Percentiles rank a stretch among this genome's conserved stretches.
These are phyloP conservation scores for Neurospora sp. DNA, from an alignment of 495 filamentous ascomycete species.

Conservation along the genomic window DNA sequence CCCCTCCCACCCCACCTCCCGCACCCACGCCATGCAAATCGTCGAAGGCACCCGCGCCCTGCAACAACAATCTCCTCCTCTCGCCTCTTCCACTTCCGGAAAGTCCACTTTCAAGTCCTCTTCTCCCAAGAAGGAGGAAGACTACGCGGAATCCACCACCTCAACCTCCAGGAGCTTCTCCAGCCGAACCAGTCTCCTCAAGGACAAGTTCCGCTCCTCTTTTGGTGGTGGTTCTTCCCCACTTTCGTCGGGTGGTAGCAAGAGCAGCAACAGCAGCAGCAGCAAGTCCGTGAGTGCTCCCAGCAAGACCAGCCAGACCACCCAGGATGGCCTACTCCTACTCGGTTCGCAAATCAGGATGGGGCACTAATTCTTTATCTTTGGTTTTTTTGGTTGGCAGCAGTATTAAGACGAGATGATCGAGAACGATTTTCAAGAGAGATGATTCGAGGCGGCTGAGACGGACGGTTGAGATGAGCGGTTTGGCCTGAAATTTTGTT, in stretches of 20 bases:
- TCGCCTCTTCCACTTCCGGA: background rate
- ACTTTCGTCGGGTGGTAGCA: background rate
- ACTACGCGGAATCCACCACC: slow-evolving; percentile 6
- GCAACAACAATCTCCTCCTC: background rate
- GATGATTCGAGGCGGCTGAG: background rate
- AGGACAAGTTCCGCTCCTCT: slow-evolving; percentile 5
- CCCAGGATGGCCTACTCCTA: background rate
- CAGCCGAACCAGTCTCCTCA: slow-evolving; percentile 12
- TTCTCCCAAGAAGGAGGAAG: background rate
- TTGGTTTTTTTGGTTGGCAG: background rate
- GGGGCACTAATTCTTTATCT: background rate
- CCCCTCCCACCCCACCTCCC: background rate
- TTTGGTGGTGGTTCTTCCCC: background rate
- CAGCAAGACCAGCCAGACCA: background rate
- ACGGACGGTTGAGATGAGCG: background rate
- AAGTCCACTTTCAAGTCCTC: background rate
- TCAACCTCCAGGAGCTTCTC: slow-evolving; percentile 8
- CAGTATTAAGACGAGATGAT: background rate
- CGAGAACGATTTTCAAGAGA: too few species aligned
- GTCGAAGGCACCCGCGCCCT: background rate
- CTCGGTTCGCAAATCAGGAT: background rate
- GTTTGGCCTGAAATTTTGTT: background rate
- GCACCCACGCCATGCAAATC: background rate
- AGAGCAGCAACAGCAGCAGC: background rate
- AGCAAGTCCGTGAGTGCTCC: too few species aligned